Percentiles rank a stretch among this genome's conserved stretches.
phyloP scores from a whole-genome alignment of 306 rosid species.

The Neltuma alba region DNA sequence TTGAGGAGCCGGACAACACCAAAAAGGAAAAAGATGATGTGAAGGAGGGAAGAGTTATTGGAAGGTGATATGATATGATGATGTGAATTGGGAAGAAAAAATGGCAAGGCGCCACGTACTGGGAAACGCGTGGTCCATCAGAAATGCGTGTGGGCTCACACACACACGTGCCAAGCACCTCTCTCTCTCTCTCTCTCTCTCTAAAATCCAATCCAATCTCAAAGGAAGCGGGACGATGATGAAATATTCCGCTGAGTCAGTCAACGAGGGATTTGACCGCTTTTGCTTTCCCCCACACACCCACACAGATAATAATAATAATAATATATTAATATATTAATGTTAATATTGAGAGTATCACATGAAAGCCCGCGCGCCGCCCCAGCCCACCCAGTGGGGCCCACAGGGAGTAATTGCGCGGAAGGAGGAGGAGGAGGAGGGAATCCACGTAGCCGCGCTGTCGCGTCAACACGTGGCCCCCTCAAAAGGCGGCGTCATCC shows the following conservation, averaged over 20 bases:
- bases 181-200: neutral
- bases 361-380: slow-evolving; percentile 34
- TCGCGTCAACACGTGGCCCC: slow-evolving; percentile 11
- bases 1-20: too few relatives aligned
- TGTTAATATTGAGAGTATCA: too few relatives aligned
- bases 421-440: neutral
- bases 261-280: slow-evolving; percentile 54
- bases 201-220: too few relatives aligned
- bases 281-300: too few relatives aligned
- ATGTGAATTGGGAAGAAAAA: neutral
- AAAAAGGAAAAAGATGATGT: too few relatives aligned
- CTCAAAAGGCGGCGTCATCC: slow-evolving; percentile 30
- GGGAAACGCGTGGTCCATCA: neutral
- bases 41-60: neutral
- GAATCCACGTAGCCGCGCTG: neutral
- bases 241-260: slow-evolving; percentile 35
- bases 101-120: neutral
- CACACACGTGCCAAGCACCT: slow-evolving; percentile 7
- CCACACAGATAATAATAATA: too few relatives aligned
- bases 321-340: too few relatives aligned
- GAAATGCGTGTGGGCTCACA: slow-evolving; percentile 6
- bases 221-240: neutral
- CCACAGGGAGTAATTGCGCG: slow-evolving; percentile 3
- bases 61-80: neutral
- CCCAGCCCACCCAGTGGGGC: slow-evolving; percentile 34